Conservation (phyloP, 495 filamentous ascomycete species). For the Penicillium soppii region DNA sequence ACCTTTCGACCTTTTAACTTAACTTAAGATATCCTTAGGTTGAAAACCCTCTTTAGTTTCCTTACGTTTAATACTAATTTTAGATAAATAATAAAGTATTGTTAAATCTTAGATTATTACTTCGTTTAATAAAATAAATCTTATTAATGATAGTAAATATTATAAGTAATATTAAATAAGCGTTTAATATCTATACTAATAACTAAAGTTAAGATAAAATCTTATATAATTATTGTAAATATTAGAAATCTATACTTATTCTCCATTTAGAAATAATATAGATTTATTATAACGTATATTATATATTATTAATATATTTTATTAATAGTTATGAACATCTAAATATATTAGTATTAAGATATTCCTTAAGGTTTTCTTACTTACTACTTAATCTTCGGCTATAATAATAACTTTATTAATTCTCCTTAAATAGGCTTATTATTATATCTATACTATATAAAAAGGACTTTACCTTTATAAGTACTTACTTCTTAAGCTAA, state of each 20-base stretch:
- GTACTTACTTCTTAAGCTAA: not conserved
- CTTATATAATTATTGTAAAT: not conserved
- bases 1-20: no score
- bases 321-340: not conserved
- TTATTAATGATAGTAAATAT: not conserved
- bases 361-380: not conserved
- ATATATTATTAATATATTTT: no score
- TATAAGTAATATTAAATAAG: not conserved
- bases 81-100: slow-evolving; percentile 1
- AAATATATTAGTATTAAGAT: not conserved
- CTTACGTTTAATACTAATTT: slow-evolving; percentile 2
- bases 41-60: no score
- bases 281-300: not conserved
- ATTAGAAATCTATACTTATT: not conserved
- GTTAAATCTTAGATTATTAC: not conserved
- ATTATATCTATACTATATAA: not conserved
- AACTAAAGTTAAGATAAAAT: not conserved
- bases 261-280: not conserved
- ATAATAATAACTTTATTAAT: not conserved
- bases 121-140: not conserved
- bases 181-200: not conserved
- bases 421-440: not conserved
- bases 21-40: no score
- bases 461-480: not conserved
- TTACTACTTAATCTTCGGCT: not conserved